phyloP scores from a whole-genome alignment of 305 asterid genomes.

The Solanum hybrid region DNA sequence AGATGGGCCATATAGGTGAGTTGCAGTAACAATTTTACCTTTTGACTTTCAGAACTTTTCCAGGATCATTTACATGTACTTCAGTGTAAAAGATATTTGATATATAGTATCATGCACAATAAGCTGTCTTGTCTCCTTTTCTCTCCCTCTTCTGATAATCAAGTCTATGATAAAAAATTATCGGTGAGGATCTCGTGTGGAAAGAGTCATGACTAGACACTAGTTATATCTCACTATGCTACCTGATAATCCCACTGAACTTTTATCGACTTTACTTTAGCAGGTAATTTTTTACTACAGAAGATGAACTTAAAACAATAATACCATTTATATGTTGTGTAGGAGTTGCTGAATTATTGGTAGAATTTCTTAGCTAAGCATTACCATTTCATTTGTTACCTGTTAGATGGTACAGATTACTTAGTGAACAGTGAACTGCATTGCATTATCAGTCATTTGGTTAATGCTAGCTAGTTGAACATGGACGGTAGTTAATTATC shows the following conservation, averaged over 20 bases:
- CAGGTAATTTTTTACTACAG: background rate
- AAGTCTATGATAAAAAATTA: background rate
- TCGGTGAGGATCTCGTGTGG: background rate
- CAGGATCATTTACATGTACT: background rate
- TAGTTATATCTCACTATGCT: background rate
- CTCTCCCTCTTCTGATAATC: background rate
- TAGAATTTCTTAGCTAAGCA: background rate
- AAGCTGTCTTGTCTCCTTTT: background rate
- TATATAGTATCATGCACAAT: background rate
- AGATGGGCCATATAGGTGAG: conserved; percentile 93
- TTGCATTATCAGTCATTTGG: background rate
- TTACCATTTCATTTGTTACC: background rate
- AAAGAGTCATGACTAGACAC: background rate
- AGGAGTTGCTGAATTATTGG: background rate
- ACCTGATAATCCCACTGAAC: background rate
- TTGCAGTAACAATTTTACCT: background rate
- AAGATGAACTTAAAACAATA: background rate
- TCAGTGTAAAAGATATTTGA: background rate
- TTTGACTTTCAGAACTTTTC: background rate
- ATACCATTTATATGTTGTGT: background rate
- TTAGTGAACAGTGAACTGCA: background rate
- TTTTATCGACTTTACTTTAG: background rate
- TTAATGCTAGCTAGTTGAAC: background rate
- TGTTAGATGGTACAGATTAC: background rate
- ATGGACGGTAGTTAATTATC: background rate